phyloP scores from a whole-genome alignment of 2,329 filamentous ascomycete species.

The Exophiala lecanii-corni region DNA sequence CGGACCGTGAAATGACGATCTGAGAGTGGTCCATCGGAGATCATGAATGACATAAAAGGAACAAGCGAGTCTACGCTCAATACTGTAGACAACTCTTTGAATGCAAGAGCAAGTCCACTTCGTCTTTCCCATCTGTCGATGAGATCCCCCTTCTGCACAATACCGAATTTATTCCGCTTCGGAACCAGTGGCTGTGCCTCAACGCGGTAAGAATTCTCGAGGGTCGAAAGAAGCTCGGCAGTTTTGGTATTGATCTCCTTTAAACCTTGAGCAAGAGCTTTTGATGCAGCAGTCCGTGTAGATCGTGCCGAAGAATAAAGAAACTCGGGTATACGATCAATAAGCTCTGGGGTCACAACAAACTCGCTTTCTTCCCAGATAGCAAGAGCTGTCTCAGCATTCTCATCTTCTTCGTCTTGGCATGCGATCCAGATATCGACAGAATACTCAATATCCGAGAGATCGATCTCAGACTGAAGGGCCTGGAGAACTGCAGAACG shows the following conservation, averaged over 20 bases:
- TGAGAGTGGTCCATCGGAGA: slow-evolving; percentile 79
- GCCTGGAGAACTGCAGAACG: slow-evolving; percentile 81
- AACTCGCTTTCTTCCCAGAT: slow-evolving; percentile 96
- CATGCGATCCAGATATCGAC: slow-evolving; percentile 91
- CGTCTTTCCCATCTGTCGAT: slow-evolving; percentile 87
- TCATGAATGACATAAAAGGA: slow-evolving; percentile 76
- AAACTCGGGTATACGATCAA: slow-evolving; percentile 68
- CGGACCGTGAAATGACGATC: slow-evolving; percentile 75
- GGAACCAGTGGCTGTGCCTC: slow-evolving; percentile 78
- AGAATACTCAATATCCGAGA: slow-evolving; percentile 80
- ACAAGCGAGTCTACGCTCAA: slow-evolving; percentile 68
- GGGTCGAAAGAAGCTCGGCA: slow-evolving; percentile 55
- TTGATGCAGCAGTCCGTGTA: slow-evolving; percentile 76
- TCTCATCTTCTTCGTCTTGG: slow-evolving; percentile 87
- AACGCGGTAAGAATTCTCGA: slow-evolving; percentile 69
- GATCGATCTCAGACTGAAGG: slow-evolving; percentile 84
- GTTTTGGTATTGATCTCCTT: slow-evolving; percentile 57
- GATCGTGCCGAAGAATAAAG: slow-evolving; percentile 75
- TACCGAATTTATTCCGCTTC: slow-evolving; percentile 86
- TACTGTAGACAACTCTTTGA: slow-evolving; percentile 70
- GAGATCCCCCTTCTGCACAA: slow-evolving; percentile 83
- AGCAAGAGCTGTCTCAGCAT: slow-evolving; percentile 72
- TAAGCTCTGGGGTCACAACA: slow-evolving; percentile 60
- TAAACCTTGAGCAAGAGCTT: slow-evolving; percentile 72
- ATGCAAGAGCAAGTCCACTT: slow-evolving; percentile 82